Evolutionary conservation across 148 eudicot species (phyloP).

Genomic region (Diospyros kaki): DNA sequence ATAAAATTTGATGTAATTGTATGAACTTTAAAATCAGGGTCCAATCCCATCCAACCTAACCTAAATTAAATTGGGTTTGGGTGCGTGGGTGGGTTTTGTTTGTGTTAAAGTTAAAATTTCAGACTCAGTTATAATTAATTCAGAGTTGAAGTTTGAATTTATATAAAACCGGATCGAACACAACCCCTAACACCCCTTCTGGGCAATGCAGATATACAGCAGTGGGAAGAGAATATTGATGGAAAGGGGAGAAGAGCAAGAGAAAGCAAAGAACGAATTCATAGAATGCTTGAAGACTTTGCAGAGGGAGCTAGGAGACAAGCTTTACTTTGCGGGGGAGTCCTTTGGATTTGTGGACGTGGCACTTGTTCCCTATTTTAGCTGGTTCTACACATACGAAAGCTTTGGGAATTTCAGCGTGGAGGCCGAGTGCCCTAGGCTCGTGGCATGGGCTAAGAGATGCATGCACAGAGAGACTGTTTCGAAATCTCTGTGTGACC

Average conservation of each 20-base stretch:
- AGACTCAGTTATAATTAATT: too few species aligned
- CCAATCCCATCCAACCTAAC: too few species aligned
- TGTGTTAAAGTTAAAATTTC: too few species aligned
- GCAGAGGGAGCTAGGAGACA: slow-evolving; percentile 1
- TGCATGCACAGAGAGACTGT: not conserved
- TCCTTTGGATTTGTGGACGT: not conserved
- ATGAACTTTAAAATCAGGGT: too few species aligned
- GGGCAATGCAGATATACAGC: slow-evolving; percentile 4
- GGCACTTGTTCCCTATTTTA: not conserved
- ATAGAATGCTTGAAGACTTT: slow-evolving; percentile 1
- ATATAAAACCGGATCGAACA: too few species aligned
- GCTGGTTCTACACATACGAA: not conserved
- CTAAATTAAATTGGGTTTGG: too few species aligned
- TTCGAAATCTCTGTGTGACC: not conserved
- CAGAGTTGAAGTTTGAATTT: too few species aligned
- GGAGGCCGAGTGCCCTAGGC: not conserved
- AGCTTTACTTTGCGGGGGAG: slow-evolving; percentile 3
- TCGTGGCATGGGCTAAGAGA: not conserved
- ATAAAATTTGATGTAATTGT: too few species aligned
- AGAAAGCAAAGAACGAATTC: not conserved
- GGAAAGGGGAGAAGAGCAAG: not conserved
- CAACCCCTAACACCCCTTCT: too few species aligned
- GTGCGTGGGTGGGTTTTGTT: too few species aligned
- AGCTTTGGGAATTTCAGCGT: not conserved
- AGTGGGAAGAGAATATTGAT: not conserved